Evolutionary conservation across 2,329 filamentous ascomycete species (phyloP).

Genomic region (Emergomyces africanus): DNA sequence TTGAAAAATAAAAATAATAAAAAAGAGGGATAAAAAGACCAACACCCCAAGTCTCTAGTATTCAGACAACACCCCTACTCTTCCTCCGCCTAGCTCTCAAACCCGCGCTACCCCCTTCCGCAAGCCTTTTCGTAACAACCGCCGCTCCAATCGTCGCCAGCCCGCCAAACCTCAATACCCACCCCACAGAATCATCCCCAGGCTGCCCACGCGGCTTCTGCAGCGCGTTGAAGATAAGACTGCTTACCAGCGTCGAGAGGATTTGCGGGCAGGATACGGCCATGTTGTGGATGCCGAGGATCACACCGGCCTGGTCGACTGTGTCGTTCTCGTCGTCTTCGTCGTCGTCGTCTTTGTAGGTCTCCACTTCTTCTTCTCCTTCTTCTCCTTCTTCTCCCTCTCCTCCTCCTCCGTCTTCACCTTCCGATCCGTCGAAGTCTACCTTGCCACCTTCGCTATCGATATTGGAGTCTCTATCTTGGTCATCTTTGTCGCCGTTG

Average conservation of each 20-base stretch:
- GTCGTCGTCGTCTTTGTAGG: neutral
- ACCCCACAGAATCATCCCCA: conserved; percentile 75
- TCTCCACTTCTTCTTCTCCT: neutral
- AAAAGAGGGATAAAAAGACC: neutral
- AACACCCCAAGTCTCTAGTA: no score
- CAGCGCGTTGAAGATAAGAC: conserved; percentile 67
- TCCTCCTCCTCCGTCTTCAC: no score
- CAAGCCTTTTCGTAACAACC: conserved; percentile 55
- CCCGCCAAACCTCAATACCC: conserved; percentile 76
- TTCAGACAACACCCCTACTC: conserved; percentile 3
- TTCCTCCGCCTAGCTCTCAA: neutral
- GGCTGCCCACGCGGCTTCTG: conserved; percentile 78
- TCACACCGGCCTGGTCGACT: conserved; percentile 71
- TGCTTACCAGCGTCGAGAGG: conserved; percentile 72
- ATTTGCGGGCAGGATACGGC: conserved; percentile 86
- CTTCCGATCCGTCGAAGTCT: conserved; percentile 62
- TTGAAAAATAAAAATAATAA: no score
- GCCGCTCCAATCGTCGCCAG: conserved; percentile 65
- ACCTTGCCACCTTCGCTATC: conserved; percentile 19
- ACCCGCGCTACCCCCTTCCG: conserved; percentile 39
- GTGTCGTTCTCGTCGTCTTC: conserved; percentile 42
- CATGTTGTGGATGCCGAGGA: conserved; percentile 92
- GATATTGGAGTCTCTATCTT: conserved; percentile 15
- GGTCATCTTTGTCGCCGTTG: conserved; percentile 4
- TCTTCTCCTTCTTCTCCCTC: no score